Percentiles rank a stretch among this genome's conserved stretches.
These are phyloP conservation scores for Penicillium sp. DNA, from an alignment of 2,329 filamentous ascomycete species.

Conservation along the genomic window DNA sequence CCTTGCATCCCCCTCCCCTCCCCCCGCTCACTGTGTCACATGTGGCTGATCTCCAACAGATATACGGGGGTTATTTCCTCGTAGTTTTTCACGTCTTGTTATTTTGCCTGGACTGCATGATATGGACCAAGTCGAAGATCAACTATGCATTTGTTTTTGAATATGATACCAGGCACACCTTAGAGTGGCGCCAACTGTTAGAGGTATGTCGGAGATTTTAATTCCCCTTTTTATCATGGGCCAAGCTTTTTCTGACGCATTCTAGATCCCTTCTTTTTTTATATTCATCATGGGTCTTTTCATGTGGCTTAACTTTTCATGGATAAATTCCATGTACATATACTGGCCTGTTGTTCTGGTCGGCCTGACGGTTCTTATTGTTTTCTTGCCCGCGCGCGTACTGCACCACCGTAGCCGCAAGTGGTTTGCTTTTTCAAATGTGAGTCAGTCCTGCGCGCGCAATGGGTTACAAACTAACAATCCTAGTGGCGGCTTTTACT, in stretches of 20 bases:
- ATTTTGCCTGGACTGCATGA: slow-evolving; percentile 82
- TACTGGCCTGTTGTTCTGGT: slow-evolving; percentile 88
- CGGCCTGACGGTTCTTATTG: slow-evolving; percentile 65
- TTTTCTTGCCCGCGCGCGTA: slow-evolving; percentile 76
- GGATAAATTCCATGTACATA: slow-evolving; percentile 69
- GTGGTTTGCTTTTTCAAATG: slow-evolving; percentile 90
- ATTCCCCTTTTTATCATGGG: neutral
- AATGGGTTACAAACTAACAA: slow-evolving; percentile 12
- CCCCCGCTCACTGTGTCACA: neutral
- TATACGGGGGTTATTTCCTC: slow-evolving; percentile 92
- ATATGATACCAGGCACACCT: slow-evolving; percentile 80
- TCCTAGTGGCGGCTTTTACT: slow-evolving; percentile 78
- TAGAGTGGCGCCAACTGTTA: slow-evolving; percentile 87
- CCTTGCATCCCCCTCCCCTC: slow-evolving; percentile 5
- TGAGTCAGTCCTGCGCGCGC: slow-evolving; percentile 50
- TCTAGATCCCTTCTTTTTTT: slow-evolving; percentile 78
- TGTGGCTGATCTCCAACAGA: slow-evolving; percentile 53
- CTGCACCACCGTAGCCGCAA: slow-evolving; percentile 76
- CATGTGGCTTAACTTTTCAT: slow-evolving; percentile 89
- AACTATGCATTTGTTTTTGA: slow-evolving; percentile 98
- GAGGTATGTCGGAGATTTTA: slow-evolving; percentile 56
- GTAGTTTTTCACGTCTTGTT: slow-evolving; percentile 77
- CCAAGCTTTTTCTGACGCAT: slow-evolving; percentile 19
- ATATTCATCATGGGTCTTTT: slow-evolving; percentile 74
- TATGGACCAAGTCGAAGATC: slow-evolving; percentile 84